Percentiles rank a stretch among this genome's conserved stretches.
Conservation (phyloP, 331 rosid genomes). For the Cydonia oblonga region DNA sequence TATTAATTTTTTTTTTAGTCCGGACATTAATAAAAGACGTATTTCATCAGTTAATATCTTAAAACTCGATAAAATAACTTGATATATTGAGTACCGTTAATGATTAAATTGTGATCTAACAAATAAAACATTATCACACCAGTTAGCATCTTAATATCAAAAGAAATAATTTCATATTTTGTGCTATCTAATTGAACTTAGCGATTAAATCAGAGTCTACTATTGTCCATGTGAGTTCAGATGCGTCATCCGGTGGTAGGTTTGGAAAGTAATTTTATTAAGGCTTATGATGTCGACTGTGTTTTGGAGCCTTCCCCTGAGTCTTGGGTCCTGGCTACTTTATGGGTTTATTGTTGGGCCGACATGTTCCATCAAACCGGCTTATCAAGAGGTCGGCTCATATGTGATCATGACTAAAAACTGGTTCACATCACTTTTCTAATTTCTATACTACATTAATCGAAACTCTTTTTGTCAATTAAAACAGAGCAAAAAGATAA, state of each 20-base stretch:
- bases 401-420: not conserved
- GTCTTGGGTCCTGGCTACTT: not conserved
- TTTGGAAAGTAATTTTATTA: not conserved
- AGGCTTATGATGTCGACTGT: not conserved
- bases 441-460: not conserved
- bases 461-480: no score
- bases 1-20: not conserved
- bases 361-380: slow-evolving; percentile 11
- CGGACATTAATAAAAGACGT: no score
- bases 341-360: not conserved
- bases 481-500: no score
- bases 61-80: no score
- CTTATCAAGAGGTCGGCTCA: slow-evolving; percentile 11
- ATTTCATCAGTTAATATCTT: no score
- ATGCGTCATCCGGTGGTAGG: slow-evolving; percentile 3
- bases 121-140: no score
- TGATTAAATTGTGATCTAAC: not conserved
- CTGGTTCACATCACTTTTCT: not conserved
- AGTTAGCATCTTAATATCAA: no score
- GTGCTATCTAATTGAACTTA: not conserved
- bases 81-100: no score
- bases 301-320: slow-evolving; percentile 15
- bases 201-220: not conserved
- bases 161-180: no score
- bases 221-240: slow-evolving; percentile 9